These are phyloP conservation scores for Fusarium fracticaudum DNA, from an alignment of 2,329 filamentous ascomycete genomes.

Conservation along the genomic window DNA sequence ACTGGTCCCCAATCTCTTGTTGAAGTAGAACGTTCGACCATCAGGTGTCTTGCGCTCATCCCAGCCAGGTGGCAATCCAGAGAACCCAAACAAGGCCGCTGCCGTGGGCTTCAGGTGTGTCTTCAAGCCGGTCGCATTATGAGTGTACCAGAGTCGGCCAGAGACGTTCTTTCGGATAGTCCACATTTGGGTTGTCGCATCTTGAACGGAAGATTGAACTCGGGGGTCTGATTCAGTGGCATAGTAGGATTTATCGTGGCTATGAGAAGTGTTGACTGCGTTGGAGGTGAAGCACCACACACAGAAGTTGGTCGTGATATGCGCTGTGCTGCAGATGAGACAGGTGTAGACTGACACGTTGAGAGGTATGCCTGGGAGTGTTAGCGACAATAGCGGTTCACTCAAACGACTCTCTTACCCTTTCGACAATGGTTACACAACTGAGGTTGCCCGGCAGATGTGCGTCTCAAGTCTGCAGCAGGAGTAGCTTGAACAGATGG, in stretches of 20 bases:
- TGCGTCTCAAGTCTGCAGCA: not conserved
- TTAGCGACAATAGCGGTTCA: not conserved
- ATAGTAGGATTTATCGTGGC: slow-evolving; percentile 41
- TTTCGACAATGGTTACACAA: slow-evolving; percentile 37
- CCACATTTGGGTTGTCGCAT: slow-evolving; percentile 36
- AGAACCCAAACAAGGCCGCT: not conserved
- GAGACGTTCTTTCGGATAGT: slow-evolving; percentile 41
- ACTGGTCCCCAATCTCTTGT: slow-evolving; percentile 30
- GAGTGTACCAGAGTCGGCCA: slow-evolving; percentile 42
- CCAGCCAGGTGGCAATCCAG: slow-evolving; percentile 38
- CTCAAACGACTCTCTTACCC: not conserved
- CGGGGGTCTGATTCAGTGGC: slow-evolving; percentile 41
- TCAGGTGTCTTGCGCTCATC: slow-evolving; percentile 38
- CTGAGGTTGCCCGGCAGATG: slow-evolving; percentile 8
- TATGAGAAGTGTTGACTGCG: slow-evolving; percentile 33
- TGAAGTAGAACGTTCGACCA: slow-evolving; percentile 39
- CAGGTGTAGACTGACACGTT: slow-evolving; percentile 42
- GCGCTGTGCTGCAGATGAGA: slow-evolving; percentile 43
- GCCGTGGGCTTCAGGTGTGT: slow-evolving; percentile 40
- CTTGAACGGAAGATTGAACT: slow-evolving; percentile 24
- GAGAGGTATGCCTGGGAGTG: slow-evolving; percentile 23
- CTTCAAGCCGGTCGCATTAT: slow-evolving; percentile 38
- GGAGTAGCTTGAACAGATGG: not conserved
- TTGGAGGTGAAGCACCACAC: slow-evolving; percentile 44
- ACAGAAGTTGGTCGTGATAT: slow-evolving; percentile 33